phyloP scores from a whole-genome alignment of 768 basidiomycete species.

The Termitomyces sp. region DNA sequence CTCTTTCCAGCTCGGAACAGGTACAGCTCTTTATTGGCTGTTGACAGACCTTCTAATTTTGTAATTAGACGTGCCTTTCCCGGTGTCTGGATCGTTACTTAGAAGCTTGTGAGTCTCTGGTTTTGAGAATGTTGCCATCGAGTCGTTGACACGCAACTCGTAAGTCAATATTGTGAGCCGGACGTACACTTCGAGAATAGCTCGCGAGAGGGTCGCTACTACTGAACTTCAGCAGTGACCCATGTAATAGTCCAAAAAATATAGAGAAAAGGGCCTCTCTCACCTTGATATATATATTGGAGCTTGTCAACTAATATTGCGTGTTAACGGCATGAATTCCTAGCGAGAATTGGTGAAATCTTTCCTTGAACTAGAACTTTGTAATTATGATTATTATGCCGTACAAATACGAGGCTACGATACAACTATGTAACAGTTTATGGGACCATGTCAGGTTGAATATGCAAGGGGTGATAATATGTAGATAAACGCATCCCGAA shows the following conservation, averaged over 20 bases:
- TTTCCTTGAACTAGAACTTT: not conserved
- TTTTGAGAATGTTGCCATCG: not conserved
- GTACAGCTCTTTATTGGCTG: conserved; percentile 27
- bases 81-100: conserved; percentile 79
- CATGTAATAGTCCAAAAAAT: not conserved
- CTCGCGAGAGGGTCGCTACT: conserved; percentile 26
- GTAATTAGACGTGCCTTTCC: conserved; percentile 62
- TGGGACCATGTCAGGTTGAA: not conserved
- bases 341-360: not conserved
- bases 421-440: conserved; percentile 14
- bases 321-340: not conserved
- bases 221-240: conserved; percentile 1
- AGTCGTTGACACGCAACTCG: not conserved
- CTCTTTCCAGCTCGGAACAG: conserved; percentile 69
- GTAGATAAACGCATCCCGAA: not conserved
- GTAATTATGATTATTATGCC: conserved; percentile 20
- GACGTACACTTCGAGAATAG: conserved; percentile 61
- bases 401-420: conserved; percentile 7
- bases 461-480: conserved; percentile 7
- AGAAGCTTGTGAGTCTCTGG: conserved; percentile 66
- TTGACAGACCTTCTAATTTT: conserved; percentile 3
- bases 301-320: not conserved
- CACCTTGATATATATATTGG: not conserved
- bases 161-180: conserved; percentile 78
- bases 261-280: not conserved